Evolutionary conservation across 169 alveolate species (phyloP).

Genomic region (Plasmodium sp.): DNA sequence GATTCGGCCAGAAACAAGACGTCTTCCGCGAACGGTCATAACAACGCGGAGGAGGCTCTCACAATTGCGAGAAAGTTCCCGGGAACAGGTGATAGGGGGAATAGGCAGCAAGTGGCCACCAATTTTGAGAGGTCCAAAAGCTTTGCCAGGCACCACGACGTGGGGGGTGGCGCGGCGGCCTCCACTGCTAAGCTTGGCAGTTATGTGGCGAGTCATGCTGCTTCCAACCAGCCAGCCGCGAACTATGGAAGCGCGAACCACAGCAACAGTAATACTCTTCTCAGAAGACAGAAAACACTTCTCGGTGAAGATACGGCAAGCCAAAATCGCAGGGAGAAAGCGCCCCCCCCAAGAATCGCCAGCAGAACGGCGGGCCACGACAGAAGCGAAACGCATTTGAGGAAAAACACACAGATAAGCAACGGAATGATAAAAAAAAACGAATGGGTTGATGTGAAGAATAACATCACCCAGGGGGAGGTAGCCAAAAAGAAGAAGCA

Average conservation of each 20-base stretch:
- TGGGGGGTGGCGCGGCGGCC: neutral
- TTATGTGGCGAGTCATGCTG: neutral
- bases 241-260: neutral
- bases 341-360: neutral
- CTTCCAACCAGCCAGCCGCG: neutral
- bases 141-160: neutral
- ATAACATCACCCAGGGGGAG: neutral
- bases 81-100: neutral
- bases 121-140: conserved; percentile 41
- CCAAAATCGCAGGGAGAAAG: neutral
- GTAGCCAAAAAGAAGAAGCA: neutral
- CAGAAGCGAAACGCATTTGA: conserved; percentile 3
- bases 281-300: conserved; percentile 20
- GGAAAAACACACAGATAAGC: neutral
- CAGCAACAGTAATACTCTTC: neutral
- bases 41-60: neutral
- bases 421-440: neutral
- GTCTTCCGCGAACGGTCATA: neutral
- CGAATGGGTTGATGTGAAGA: neutral
- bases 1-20: conserved; percentile 15
- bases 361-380: neutral
- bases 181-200: neutral
- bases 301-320: conserved; percentile 5
- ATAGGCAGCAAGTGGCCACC: neutral
- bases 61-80: neutral